phyloP scores from a whole-genome alignment of 2,329 filamentous ascomycete genomes.

The Alternaria ventricosa region DNA sequence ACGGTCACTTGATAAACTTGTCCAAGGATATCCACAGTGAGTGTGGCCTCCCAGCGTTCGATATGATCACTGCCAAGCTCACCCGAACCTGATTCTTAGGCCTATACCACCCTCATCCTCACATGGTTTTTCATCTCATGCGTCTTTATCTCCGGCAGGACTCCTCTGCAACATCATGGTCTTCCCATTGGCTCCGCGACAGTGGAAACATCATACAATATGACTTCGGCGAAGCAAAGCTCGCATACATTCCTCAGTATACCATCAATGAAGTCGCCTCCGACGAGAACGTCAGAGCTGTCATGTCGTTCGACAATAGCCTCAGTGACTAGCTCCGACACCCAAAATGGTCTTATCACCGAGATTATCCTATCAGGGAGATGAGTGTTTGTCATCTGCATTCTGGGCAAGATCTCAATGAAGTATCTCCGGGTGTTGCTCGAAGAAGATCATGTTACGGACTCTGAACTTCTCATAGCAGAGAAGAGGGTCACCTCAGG shows the following conservation, averaged over 20 bases:
- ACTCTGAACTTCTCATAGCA: not conserved
- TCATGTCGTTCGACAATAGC: not conserved
- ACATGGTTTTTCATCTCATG: not conserved
- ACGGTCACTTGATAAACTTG: not conserved
- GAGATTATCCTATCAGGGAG: not conserved
- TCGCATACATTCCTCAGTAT: not conserved
- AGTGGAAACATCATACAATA: not conserved
- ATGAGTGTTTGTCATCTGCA: not conserved
- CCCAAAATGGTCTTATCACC: not conserved
- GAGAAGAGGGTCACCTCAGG: not conserved
- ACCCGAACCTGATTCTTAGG: not conserved
- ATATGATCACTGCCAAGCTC: not conserved
- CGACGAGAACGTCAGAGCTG: not conserved
- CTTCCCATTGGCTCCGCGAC: not conserved
- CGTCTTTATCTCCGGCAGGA: not conserved
- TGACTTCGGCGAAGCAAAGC: not conserved
- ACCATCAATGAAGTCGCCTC: not conserved
- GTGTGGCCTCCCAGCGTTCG: not conserved
- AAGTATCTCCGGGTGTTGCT: not conserved
- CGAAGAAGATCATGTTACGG: not conserved
- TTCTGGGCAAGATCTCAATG: not conserved
- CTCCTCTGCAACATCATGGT: not conserved
- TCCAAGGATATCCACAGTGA: not conserved
- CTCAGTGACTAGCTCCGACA: not conserved
- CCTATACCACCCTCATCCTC: not conserved